Evolutionary conservation across 208 protist genomes (phyloP), one percentile per base, ranked within the genome.

Genomic region (Acanthamoeba quina): DNA sequence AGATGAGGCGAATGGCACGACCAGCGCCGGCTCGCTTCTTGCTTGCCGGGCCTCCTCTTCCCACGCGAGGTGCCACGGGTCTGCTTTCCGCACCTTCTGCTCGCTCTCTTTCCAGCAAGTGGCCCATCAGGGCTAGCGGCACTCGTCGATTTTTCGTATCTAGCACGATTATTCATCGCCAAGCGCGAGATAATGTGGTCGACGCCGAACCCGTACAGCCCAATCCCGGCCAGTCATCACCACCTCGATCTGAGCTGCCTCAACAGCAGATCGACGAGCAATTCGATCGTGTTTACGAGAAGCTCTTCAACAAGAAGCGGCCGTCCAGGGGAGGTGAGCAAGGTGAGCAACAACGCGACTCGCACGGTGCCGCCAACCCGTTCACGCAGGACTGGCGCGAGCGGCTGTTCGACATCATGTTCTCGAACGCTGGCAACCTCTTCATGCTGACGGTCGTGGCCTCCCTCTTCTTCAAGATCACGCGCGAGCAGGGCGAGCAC

Each of bases 211-310:
- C 68, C 29, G 68, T 37, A 3, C 68, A 19, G 68, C 68, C 68
- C 37, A 34, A 44, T 11, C 17, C 64, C 64, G 29, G 29, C 29
- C 64, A 72, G 26, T 85, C 76, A 41, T 85, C 76, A 26, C 41
- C 78, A 13, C 78, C 78, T 44, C 80, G 80, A 34, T 88, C 80
- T 7, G 52, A 88, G 54, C 76, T 85, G 41, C 31, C 80, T 6
- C 80, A 64, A 19, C n/a, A 88, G 41, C 4, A 88, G 29, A 88
- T 88, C 49, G 54, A 88, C 9, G 80, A 62, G 80, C 80, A 88
- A 44, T 88, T 88, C 17, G 80, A 64, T 62, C 80, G 29, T 7
- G 80, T 88, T 10, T 88, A 88, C 80, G 80, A 88, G 49, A 56
- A 62, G 44, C 24, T 88, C 29, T 88, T 64, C 80, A 64, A 64